Base-by-base conservation (phyloP, 1,139 yeast genomes). In the Nakaseomyces uthaithaninus region DNA sequence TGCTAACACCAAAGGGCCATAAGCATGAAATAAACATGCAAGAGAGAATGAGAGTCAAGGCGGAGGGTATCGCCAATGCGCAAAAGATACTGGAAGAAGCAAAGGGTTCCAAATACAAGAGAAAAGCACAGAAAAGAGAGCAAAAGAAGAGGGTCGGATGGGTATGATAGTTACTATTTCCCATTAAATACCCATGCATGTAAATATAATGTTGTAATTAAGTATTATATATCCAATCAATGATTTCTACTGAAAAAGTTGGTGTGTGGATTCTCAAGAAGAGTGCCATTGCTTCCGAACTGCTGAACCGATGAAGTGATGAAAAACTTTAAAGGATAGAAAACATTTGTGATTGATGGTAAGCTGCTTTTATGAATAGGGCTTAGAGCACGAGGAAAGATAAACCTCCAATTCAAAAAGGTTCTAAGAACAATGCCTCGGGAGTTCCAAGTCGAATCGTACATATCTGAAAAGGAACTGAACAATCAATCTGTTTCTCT, bases 1-100 rank as follows among this genome's bases (percentile, higher is more conserved):
- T 85, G 27, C 63, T 79, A 54, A 67, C 68, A 55, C 94, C 87
- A 53, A 86, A 85, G 73, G 81, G 86, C 40, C 80, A 78, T 52
- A 83, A 80, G 63, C 77, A 87, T 71, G 94, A 86, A 63, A 73
- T 87, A 59, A 74, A 72, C 39, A 71, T 74, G 47, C 80, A 74
- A 5, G 77, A 66, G 20, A 77, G 86, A 61, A 67, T 75, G 61
- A 68, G 68, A 48, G 74, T 71, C 50, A 77, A 84, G 60, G 66
- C 64, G 24, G 77, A 75, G 44, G 96, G 94, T 23, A 64, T 85
- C 53, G 73, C 67, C 33, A 69, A 74, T 47, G 87, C 84, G 66
- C 96, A 87, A 62, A 74, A 78, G 45, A 72, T 74, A 51, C 79
- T 89, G 49, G 56, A 75, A 38, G 75, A 72, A 47, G 77, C 73